Evolutionary conservation across 2,329 filamentous ascomycete species (phyloP).

Genomic region (Colletotrichum abscissum): DNA sequence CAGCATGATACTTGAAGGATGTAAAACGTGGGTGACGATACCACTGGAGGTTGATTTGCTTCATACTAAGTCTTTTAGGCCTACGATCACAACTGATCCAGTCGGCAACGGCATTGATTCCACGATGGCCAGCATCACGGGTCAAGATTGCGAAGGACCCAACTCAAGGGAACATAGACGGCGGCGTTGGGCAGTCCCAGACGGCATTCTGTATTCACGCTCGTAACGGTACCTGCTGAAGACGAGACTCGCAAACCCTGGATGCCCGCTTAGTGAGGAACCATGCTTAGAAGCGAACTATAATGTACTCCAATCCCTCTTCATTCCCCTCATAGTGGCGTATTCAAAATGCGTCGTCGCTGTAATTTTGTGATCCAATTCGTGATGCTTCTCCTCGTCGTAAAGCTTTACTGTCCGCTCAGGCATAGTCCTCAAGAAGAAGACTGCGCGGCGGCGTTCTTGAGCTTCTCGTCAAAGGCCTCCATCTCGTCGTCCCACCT

Average conservation of each 20-base stretch:
- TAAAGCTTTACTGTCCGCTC: background rate
- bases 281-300: conserved; percentile 11
- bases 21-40: conserved; percentile 33
- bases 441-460: conserved; percentile 17
- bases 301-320: background rate
- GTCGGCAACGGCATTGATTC: background rate
- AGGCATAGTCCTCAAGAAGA: background rate
- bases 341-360: background rate
- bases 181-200: background rate
- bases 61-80: conserved; percentile 34
- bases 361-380: background rate
- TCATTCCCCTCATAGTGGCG: background rate
- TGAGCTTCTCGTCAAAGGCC: conserved; percentile 52
- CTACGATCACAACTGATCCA: background rate
- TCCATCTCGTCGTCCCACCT: conserved; percentile 72
- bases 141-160: background rate
- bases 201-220: conserved; percentile 19
- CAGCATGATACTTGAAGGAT: conserved; percentile 3
- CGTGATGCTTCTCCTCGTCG: background rate
- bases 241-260: background rate
- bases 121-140: background rate
- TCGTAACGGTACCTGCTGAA: background rate
- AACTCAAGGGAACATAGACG: background rate
- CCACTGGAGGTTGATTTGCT: conserved; percentile 18
- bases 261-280: background rate